These are phyloP conservation scores for Dendrobium officinale DNA, from an alignment of 106 monocot genomes.

Conservation along the genomic window DNA sequence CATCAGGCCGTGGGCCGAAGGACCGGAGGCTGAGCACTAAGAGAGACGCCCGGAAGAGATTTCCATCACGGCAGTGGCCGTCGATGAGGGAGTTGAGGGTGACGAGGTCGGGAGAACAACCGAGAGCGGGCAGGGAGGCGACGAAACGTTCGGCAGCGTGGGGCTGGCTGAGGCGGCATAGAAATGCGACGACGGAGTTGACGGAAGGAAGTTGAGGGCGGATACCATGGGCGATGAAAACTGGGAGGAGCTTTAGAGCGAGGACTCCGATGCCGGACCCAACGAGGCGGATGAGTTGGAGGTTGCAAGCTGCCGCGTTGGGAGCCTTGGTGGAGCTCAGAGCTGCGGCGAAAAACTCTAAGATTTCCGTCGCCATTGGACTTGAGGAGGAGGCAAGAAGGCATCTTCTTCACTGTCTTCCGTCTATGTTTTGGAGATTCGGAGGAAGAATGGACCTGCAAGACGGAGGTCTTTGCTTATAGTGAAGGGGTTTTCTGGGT, in stretches of 20 bases:
- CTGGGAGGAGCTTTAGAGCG: conserved; percentile 14
- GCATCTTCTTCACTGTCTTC: background rate
- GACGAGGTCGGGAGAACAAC: background rate
- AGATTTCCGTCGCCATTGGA: conserved; percentile 4
- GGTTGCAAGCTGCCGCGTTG: background rate
- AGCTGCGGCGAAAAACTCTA: conserved; percentile 2
- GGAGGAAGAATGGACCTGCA: background rate
- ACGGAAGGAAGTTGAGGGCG: background rate
- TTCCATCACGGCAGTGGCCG: conserved; percentile 14
- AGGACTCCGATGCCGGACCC: conserved; percentile 13
- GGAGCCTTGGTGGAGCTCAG: background rate
- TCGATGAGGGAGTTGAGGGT: conserved; percentile 35
- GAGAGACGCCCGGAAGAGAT: conserved; percentile 17
- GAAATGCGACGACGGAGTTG: conserved; percentile 14
- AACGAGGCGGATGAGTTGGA: conserved; percentile 7
- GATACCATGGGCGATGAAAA: conserved; percentile 8
- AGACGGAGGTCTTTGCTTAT: background rate
- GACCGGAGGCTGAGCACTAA: conserved; percentile 7
- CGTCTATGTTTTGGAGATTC: background rate
- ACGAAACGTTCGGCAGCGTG: background rate
- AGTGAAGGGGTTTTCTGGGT: background rate
- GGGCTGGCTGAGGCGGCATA: conserved; percentile 7
- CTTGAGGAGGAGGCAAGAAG: background rate
- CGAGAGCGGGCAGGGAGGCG: background rate
- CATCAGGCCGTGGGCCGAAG: conserved; percentile 9